Base-by-base conservation (phyloP, 805 yeast genomes). In the Phaffomyces opuntiae region DNA sequence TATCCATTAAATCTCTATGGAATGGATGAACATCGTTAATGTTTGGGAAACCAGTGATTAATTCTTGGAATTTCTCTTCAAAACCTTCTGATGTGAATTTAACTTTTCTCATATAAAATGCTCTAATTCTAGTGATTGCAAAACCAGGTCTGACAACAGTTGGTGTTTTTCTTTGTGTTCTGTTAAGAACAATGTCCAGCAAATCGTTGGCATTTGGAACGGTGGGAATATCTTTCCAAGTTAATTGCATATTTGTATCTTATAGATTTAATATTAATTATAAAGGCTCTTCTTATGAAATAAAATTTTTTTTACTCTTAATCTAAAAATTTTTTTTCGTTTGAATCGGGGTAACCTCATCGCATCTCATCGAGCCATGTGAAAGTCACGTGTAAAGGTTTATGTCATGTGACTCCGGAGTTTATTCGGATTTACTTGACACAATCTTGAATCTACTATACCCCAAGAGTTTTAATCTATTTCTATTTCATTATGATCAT, bases 81-180 rank as follows among this genome's bases (percentile, higher is more conserved):
- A 93, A 93, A 17, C 99, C 98, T 63, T 93, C 99, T 44, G 95
- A 87, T 12, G 99, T 93, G 66, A 80, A 93, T 61, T 86, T 87
- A 50, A 93, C 99, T 64, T 93, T 93, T 74, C 99, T 82, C 97
- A 93, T 91, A 70, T 93, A 93, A 62, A 93, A 93, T 12, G 96
- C 87, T 57, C 99, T 77, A 60, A 93, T 93, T 75, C 99, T 88
- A 59, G 93, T 84, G 65, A 93, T 91, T 64, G 87, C 84, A 74
- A 90, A 93, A 48, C 98, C 98, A 17, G 96, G 86, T 66, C 99
- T 83, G 56, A 93, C 86, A 46, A 93, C 97, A n/a, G 99, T 93
- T 48, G 99, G 99, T 7, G 99, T 93, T 71, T 93, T 93, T 72
- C 99, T 82, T 73, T 93, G 99, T 1, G 99, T 93, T 64, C 97